Evolutionary conservation across 192 early-diverging fungal genomes (phyloP).

Genomic region (Coemansia sp.): DNA sequence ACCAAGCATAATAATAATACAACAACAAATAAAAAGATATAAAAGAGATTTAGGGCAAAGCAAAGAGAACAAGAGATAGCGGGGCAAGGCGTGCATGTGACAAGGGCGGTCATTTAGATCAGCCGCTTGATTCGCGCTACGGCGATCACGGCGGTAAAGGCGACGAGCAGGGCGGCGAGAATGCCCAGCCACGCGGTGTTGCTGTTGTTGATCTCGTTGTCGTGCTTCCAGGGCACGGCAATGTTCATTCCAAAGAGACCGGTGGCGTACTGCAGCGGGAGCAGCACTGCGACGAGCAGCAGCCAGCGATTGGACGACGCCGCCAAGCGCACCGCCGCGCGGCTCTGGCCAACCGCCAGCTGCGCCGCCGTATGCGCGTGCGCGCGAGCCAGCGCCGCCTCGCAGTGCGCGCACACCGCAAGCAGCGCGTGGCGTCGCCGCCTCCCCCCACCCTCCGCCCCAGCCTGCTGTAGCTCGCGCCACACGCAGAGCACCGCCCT

Average conservation of each 20-base stretch:
- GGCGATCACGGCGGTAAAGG: conserved; percentile 32
- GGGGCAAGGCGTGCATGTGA: conserved; percentile 6
- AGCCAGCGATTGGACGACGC: conserved; percentile 26
- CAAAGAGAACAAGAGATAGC: not conserved
- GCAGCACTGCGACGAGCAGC: conserved; percentile 35
- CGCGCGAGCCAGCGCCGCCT: conserved; percentile 69
- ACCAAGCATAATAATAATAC: conserved; percentile 6
- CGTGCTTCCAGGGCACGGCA: conserved; percentile 56
- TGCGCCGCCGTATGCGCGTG: conserved; percentile 86
- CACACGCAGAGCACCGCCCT: conserved; percentile 73
- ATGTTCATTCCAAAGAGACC: conserved; percentile 74
- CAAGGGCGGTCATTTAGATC: conserved; percentile 3
- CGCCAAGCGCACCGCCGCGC: conserved; percentile 53
- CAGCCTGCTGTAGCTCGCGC: conserved; percentile 66
- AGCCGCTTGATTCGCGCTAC: conserved; percentile 6
- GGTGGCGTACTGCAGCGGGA: conserved; percentile 66
- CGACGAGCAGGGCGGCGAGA: conserved; percentile 48
- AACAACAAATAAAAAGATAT: not conserved
- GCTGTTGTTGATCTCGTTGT: conserved; percentile 26
- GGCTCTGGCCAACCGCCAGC: conserved; percentile 72
- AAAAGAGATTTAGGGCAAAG: not conserved
- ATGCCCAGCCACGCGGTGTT: conserved; percentile 59
- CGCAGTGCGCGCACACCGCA: conserved; percentile 70
- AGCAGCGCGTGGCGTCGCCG: conserved; percentile 65
- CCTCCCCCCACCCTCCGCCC: conserved; percentile 35